Percentiles rank a stretch among this genome's conserved stretches.
phyloP scores from a whole-genome alignment of 148 eudicot genomes.

The Spergularia bocconei region DNA sequence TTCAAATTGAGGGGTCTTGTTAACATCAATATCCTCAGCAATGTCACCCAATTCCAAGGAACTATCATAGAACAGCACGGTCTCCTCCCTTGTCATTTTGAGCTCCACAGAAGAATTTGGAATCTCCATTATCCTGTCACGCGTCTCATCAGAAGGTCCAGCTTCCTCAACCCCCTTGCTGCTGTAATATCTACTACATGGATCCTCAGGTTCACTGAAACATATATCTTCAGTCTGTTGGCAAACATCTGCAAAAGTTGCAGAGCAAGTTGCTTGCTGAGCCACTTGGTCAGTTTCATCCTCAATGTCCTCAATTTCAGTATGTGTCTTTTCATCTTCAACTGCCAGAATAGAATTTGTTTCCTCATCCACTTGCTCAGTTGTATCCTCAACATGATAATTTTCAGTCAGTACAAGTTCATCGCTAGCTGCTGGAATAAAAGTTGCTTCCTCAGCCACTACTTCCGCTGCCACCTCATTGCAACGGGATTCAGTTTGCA shows the following conservation, averaged over 20 bases:
- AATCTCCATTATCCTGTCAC: conserved; percentile 28
- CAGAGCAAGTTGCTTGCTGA: conserved; percentile 25
- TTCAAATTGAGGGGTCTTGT: conserved; percentile 19
- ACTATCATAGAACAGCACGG: conserved; percentile 30
- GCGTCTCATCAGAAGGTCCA: conserved; percentile 25
- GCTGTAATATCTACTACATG: conserved; percentile 23
- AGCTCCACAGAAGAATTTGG: conserved; percentile 30
- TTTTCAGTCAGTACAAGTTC: background rate
- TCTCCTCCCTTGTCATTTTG: conserved; percentile 30
- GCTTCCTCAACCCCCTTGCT: conserved; percentile 11
- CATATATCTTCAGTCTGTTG: conserved; percentile 21
- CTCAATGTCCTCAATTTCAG: background rate
- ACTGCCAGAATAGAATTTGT: background rate
- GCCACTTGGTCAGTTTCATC: conserved; percentile 15
- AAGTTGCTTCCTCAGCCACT: conserved; percentile 6
- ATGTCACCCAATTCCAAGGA: conserved; percentile 29
- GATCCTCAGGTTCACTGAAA: conserved; percentile 31
- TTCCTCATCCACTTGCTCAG: conserved; percentile 26
- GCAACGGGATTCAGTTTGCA: conserved; percentile 20
- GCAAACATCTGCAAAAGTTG: conserved; percentile 27
- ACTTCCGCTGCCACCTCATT: conserved; percentile 5
- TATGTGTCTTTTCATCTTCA: background rate
- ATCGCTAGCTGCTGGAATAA: background rate
- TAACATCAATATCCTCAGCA: conserved; percentile 20
- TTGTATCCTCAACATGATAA: background rate